These are phyloP conservation scores for Candida vartiovaarae DNA, from an alignment of 805 yeast species.

Conservation along the genomic window DNA sequence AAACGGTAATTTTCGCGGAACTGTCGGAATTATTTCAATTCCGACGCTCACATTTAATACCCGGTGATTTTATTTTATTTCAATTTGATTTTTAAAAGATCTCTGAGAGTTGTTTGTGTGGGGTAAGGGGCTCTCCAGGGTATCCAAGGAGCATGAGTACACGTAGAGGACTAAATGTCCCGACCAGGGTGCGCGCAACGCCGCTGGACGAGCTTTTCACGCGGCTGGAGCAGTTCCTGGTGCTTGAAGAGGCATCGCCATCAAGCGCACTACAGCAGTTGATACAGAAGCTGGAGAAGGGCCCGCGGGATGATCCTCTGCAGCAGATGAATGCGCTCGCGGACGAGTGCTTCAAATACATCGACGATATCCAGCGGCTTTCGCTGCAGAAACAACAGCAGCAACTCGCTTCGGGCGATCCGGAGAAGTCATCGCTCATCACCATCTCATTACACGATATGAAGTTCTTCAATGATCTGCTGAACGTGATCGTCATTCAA, in stretches of 20 bases:
- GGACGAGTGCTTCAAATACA: constrained; percentile 4
- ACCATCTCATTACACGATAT: constrained; percentile 82
- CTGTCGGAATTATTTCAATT: too few relatives aligned
- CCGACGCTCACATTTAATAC: too few relatives aligned
- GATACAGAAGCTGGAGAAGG: neutral
- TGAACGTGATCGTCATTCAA: constrained; percentile 58
- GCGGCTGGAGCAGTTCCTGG: constrained; percentile 16
- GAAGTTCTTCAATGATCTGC: constrained; percentile 58
- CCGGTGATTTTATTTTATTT: too few relatives aligned
- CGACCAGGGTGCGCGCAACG: constrained; percentile 25
- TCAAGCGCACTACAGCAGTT: constrained; percentile 3
- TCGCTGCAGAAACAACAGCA: constrained; percentile 3
- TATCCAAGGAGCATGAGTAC: neutral
- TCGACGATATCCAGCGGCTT: constrained; percentile 13
- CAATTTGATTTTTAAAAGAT: too few relatives aligned
- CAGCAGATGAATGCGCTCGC: constrained; percentile 1
- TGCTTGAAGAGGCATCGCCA: constrained; percentile 10
- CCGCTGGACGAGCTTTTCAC: constrained; percentile 28
- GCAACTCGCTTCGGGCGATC: constrained; percentile 4
- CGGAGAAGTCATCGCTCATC: constrained; percentile 26
- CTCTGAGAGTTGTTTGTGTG: neutral
- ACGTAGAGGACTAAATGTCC: constrained; percentile 22
- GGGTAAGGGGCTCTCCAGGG: too few relatives aligned
- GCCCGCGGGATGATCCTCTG: neutral
- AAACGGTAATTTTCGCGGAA: too few relatives aligned